Base-by-base conservation (phyloP, 208 protist species). In the Herpetomonas tarakana region DNA sequence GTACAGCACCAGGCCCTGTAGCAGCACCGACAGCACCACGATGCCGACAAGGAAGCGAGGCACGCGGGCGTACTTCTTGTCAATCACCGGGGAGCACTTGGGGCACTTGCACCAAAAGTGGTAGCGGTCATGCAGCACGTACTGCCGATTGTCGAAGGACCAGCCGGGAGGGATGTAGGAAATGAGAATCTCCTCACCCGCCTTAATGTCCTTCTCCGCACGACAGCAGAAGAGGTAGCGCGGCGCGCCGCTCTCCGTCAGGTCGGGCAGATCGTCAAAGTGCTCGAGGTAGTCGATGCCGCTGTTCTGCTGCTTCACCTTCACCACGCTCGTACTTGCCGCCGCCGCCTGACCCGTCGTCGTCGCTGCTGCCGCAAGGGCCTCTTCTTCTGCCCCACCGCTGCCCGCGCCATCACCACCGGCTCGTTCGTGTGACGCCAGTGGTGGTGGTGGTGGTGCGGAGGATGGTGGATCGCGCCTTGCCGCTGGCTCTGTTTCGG, bases 51-150 rank as follows among this genome's bases (percentile, higher is more conserved):
- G 50, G 6, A 85, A 21, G 25, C 70, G 58, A 0, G 88, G 81
- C 26, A 80, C 58, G 6, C 66, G 71, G 1, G 78, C 65, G 65
- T 91, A 93, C 65, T 78, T 76, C 41, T 62, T 61, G 47, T 92
- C 84, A 16, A 92, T 45, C 27, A 68, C 76, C 0, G 85, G 84
- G 3, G 89, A 65, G 47, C 89, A 95, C 55, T 84, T 86, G 30
- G 85, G 81, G 68, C 89, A 95, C 56, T 91, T 91, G 70, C 89
- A 95, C 81, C 85, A 90, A 49, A 95, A 95, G 21, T 71, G 74
- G 67, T 95, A 95, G 53, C 85, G 89, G 53, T 95, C 89, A 74
- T 92, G 86, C 31, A 95, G 66, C n/a, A 95, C 89, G 64, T 95
- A 88, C 71, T 95, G 89, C 22, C 89, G 83, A 62, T 91, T 88